Conservation (phyloP, 768 basidiomycete species). For the Hysterangium stoloniferum region DNA sequence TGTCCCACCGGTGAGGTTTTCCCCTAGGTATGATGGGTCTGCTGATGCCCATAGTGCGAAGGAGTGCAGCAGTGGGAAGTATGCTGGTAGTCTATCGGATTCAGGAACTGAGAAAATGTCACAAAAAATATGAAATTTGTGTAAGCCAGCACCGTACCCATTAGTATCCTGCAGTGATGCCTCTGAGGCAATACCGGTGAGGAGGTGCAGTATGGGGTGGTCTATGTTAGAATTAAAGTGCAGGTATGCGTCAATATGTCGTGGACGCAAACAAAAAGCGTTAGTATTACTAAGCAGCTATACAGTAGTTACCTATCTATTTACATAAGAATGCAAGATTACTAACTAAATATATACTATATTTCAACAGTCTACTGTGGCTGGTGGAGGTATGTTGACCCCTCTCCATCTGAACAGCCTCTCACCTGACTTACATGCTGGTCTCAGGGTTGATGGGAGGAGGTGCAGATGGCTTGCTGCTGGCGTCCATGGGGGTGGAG, state of each 20-base stretch:
- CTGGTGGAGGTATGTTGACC: constrained; percentile 21
- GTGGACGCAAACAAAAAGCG: too few species aligned
- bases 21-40: constrained; percentile 19
- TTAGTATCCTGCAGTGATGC: constrained; percentile 19
- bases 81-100: constrained; percentile 19
- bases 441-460: constrained; percentile 19
- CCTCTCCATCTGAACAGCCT: constrained; percentile 28
- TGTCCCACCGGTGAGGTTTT: constrained; percentile 5
- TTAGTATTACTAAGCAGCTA: too few species aligned
- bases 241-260: too few species aligned
- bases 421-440: constrained; percentile 19
- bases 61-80: constrained; percentile 25
- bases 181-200: constrained; percentile 16
- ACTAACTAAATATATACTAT: too few species aligned
- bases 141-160: constrained; percentile 20
- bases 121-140: constrained; percentile 25
- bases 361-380: too few species aligned
- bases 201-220: constrained; percentile 16
- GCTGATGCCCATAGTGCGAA: constrained; percentile 30
- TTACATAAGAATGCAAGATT: too few species aligned
- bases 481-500: background rate
- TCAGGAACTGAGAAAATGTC: constrained; percentile 28
- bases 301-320: too few species aligned
- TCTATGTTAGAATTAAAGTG: too few species aligned
- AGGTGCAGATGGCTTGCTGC: constrained; percentile 3